phyloP scores from a whole-genome alignment of 2,329 filamentous ascomycete genomes.

The Talaromyces sp. region DNA sequence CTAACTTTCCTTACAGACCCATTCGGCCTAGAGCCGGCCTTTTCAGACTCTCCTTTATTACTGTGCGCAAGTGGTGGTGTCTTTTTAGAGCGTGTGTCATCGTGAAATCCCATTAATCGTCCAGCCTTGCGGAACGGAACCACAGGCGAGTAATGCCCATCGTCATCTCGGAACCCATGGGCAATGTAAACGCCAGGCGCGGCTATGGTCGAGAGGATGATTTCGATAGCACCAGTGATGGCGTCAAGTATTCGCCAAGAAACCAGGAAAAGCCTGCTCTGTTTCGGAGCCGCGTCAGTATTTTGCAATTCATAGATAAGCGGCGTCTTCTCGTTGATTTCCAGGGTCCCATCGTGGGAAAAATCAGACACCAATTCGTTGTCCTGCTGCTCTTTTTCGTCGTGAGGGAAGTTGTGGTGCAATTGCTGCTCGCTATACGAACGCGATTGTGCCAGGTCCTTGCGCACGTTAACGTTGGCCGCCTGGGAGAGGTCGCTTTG shows the following conservation, averaged over 20 bases:
- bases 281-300: constrained; percentile 28
- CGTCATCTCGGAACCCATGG: constrained; percentile 75
- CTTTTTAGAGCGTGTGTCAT: constrained; percentile 16
- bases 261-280: constrained; percentile 45
- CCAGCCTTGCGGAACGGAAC: constrained; percentile 63
- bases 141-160: constrained; percentile 73
- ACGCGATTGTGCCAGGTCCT: constrained; percentile 33
- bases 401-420: constrained; percentile 17
- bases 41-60: constrained; percentile 18
- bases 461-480: constrained; percentile 16
- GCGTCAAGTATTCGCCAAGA: constrained; percentile 66
- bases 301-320: constrained; percentile 49
- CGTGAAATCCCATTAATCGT: constrained; percentile 20
- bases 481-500: constrained; percentile 41
- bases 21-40: constrained; percentile 20
- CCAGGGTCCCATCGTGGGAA: constrained; percentile 6
- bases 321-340: constrained; percentile 62
- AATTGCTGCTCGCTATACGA: constrained; percentile 40
- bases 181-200: constrained; percentile 78
- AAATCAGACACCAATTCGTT: background rate
- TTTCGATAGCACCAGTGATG: constrained; percentile 70
- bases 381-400: constrained; percentile 23
- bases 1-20: constrained; percentile 27
- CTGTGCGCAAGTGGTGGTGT: constrained; percentile 16
- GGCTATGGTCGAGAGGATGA: constrained; percentile 71